Conservation (phyloP, 305 asterid genomes). For the Fraxinus dipetala region DNA sequence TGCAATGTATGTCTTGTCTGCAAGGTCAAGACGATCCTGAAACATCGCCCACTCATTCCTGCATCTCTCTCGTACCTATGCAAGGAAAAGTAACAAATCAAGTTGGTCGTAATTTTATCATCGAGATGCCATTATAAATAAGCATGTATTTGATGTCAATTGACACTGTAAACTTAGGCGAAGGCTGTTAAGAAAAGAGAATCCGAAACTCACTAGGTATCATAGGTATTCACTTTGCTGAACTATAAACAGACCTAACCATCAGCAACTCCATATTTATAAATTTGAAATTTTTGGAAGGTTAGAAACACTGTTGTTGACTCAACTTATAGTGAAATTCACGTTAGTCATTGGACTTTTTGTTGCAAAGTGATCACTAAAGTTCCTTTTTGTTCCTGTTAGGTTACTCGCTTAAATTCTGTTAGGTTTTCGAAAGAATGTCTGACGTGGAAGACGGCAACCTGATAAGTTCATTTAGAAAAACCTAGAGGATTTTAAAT, state of each 20-base stretch:
- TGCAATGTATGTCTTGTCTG: conserved; percentile 60
- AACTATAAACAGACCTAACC: too few species aligned
- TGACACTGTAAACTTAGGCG: background rate
- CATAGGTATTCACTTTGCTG: too few species aligned
- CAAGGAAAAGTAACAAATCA: background rate
- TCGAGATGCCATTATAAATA: background rate
- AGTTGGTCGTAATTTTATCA: background rate
- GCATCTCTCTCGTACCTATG: conserved; percentile 71
- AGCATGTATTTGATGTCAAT: background rate
- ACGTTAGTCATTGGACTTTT: background rate
- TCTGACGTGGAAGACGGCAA: background rate
- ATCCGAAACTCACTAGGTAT: too few species aligned
- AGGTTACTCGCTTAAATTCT: background rate
- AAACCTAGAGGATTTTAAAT: background rate
- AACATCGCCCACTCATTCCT: conserved; percentile 71
- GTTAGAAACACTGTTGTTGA: background rate
- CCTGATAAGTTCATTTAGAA: background rate
- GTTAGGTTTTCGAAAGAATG: background rate
- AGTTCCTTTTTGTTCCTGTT: background rate
- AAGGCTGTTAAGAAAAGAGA: too few species aligned
- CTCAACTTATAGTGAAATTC: background rate
- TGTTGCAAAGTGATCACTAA: background rate
- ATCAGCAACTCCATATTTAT: background rate
- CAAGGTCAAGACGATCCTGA: conserved; percentile 68
- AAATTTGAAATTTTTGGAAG: background rate